Evolutionary conservation across 768 basidiomycete genomes (phyloP), one percentile per base, ranked within the genome.

Genomic region (Lentinula aciculospora): DNA sequence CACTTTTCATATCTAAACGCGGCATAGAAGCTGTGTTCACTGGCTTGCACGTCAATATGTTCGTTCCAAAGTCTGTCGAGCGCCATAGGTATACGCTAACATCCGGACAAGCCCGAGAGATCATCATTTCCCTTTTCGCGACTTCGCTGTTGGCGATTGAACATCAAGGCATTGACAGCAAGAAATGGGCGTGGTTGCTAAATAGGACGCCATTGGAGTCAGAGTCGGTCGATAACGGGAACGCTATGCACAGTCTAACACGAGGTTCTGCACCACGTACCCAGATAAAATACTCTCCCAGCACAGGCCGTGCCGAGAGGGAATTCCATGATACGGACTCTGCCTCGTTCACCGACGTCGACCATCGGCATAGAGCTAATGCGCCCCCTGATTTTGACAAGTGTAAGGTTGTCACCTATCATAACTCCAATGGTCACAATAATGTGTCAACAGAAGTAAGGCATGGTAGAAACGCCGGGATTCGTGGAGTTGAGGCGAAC

Each of bases 111-210:
- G 66, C 58, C 42, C 48, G 60, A 25, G 66, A 65, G 63, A 53
- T 62, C 5, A 59, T 65, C 21, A 49, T 67, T 7, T 44, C 63
- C 23, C 51, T 55, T 23, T 25, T 65, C 1, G 62, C 55, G 4
- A 60, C 59, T n/a, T 62, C 61, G 27, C 4, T 65, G 47, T 44
- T 65, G 1, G 53, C 60, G 29, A 56, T 65, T 23, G 61, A 66
- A 59, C 66, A 67, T 32, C 64, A 67, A 9, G 61, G 64, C 23
- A 25, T 67, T 1, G 60, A 57, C 27, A 45, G 32, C 17, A 65
- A 64, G 56, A 63, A 56, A 39, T 67, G 63, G 64, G 56, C 51
- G n/a, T 65, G 60, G 66, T 58, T 67, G 21, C 28, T 48, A 8
- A 29, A 23, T 21, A 29, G 49, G 45, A 48, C 47, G 39, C 8